Evolutionary conservation across 805 yeast species (phyloP), one percentile per base, ranked within the genome.

Genomic region (Wickerhamiella cacticola): DNA sequence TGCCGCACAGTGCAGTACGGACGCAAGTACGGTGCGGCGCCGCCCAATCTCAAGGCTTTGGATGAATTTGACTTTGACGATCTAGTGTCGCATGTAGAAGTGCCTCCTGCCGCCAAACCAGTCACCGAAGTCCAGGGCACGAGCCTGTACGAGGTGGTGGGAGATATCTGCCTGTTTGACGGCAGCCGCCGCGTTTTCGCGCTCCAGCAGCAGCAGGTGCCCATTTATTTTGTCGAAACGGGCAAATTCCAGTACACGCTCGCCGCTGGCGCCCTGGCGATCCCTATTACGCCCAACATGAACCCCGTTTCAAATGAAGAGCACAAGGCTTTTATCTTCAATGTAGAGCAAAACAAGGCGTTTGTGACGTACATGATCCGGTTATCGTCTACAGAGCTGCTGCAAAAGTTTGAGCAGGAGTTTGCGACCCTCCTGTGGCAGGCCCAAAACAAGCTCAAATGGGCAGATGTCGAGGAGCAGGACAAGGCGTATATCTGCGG

Each of bases 1-100:
- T 68, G 85, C 12, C 72, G 76, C 57, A 73, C 74, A 49, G 84
- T 95, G 57, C 76, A 79, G 55, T 89, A 75, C 59, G 95, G 86
- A 60, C 73, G 78, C 54, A 83, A 81, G 58, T 83, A 80, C 61
- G 75, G 72, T 53, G 72, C 66, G 52, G 45, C 38, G 22, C 62
- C 62, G 15, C 66, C 78, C 3, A 59, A 72, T 1, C 63, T 65
- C 9, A 63, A 61, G 5, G 79, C 78, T 35, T 66, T 85, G 44
- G 63, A 70, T 31, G 82, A 81, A 55, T 82, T 84, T 55, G 70
- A 73, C 4, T 62, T 64, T 52, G 74, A 68, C 41, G 49, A 25
- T 16, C 35, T 13, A 2, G 13, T 33, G 2, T 60, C 59, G 5
- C 52, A 57, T 2, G 21, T 23, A 3, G 36, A 34, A 2, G 24